Evolutionary conservation across 2,329 filamentous ascomycete genomes (phyloP).

Genomic region (Neopestalotiopsis rosae): DNA sequence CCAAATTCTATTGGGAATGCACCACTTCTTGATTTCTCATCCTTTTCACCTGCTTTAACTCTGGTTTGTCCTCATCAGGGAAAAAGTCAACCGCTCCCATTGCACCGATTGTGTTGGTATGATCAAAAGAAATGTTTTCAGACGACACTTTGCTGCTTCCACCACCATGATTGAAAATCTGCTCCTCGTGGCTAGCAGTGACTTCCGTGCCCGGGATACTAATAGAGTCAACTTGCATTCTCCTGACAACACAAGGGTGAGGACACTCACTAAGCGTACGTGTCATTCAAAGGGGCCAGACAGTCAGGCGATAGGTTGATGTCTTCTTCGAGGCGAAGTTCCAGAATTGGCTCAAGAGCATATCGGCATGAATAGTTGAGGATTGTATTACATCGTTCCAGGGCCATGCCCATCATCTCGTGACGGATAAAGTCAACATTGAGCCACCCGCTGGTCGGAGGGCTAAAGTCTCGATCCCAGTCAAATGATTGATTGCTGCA

Average conservation of each 20-base stretch:
- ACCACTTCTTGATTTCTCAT: too few species aligned
- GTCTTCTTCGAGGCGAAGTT: slow-evolving; percentile 1
- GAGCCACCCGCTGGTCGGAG: slow-evolving; percentile 15
- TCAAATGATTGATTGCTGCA: background rate
- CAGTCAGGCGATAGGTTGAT: background rate
- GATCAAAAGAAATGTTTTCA: background rate
- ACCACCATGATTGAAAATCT: background rate
- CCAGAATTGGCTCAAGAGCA: slow-evolving; percentile 16
- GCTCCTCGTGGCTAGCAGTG: background rate
- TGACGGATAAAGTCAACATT: slow-evolving; percentile 18
- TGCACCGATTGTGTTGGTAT: background rate
- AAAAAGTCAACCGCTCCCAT: background rate
- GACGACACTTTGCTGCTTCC: background rate
- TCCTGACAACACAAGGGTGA: background rate
- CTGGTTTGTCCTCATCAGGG: background rate
- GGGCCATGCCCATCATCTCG: slow-evolving; percentile 20
- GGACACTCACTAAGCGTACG: slow-evolving; percentile 4
- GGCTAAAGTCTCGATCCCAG: slow-evolving; percentile 6
- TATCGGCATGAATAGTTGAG: slow-evolving; percentile 17
- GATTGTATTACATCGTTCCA: slow-evolving; percentile 13
- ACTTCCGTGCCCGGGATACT: slow-evolving; percentile 1
- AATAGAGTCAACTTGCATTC: background rate
- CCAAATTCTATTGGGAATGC: too few species aligned
- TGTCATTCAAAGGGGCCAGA: background rate
- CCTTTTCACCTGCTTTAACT: background rate